Evolutionary conservation across 1,284 basidiomycete genomes (phyloP), one percentile per base, ranked within the genome.

Genomic region (Coniferiporia sulphurascens): DNA sequence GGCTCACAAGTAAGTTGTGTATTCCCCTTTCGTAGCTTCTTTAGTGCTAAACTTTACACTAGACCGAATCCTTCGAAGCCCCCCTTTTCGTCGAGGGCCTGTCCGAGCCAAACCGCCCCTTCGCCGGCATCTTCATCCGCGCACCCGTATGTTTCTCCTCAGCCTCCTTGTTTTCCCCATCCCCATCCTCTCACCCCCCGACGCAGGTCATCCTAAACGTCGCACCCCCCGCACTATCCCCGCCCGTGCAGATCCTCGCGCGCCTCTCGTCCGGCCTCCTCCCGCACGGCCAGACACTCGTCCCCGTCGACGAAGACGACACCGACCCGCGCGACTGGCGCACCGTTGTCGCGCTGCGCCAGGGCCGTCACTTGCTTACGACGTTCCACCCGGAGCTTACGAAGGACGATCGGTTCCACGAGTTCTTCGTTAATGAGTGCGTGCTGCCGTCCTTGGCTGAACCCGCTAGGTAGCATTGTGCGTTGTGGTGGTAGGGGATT

Each of bases 381-480:
- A 92, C 87, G 1, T 98, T 98, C 77, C 96, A 98, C 69, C 96
- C 96, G 0, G 96, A 98, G 73, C 77, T 98, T 48, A 96, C 92
- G 15, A 80, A 81, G 43, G 96, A 99, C 70, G 76, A 83, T 59
- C 83, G 96, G 38, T 90, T 98, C 68, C 95, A 98, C 71, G 88
- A 95, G 64, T 93, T 89, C 68, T 95, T 93, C 66, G 77, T 94
- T 36, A 76, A 76, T 56, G 77, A 84, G 65, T 89, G 86, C 65
- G 85, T 90, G 9, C 56, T 80, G n/a, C 71, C 73, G 1, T 69
- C 70, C 1, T 51, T 73, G 8, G 54, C 38, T 8, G 38, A 41
- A 27, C 3, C 27, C 27, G 27, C 27, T 27, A 27, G 27, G 27
- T 27, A 27, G 27, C 27, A 27, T 27, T 27, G 5, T 27, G 27